Conservation (phyloP, 2,329 filamentous ascomycete genomes). For the Epichloe bromicola region DNA sequence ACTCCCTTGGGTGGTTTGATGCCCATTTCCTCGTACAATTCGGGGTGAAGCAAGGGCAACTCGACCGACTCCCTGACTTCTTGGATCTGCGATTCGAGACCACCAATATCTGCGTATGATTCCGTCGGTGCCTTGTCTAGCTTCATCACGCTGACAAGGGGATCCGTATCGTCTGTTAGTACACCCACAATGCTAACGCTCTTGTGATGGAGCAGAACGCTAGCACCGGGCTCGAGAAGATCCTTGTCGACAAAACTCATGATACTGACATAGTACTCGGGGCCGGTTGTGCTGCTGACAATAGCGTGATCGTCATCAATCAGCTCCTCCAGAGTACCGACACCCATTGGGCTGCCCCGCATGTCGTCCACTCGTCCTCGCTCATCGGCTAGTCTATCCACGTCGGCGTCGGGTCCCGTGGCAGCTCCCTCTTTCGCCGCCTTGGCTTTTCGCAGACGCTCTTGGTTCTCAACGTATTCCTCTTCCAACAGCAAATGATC, state of each 20-base stretch:
- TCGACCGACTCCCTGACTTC: constrained; percentile 98
- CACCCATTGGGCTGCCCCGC: constrained; percentile 96
- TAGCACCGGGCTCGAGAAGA: constrained; percentile 87
- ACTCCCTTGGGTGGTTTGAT: constrained; percentile 99
- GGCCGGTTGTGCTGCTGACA: constrained; percentile 91
- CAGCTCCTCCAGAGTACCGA: constrained; percentile 94
- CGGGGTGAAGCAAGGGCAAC: constrained; percentile 83
- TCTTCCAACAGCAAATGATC: constrained; percentile 94
- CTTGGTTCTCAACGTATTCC: constrained; percentile 98
- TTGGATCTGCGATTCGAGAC: constrained; percentile 88
- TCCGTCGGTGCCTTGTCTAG: constrained; percentile 97
- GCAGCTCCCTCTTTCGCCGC: constrained; percentile 56
- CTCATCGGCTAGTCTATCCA: constrained; percentile 86
- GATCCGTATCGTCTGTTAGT: constrained; percentile 89
- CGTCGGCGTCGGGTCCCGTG: constrained; percentile 56
- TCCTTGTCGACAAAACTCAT: constrained; percentile 99
- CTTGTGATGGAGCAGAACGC: constrained; percentile 92
- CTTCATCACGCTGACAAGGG: constrained; percentile 96
- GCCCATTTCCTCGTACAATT: constrained; percentile 99
- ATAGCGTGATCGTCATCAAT: constrained; percentile 99
- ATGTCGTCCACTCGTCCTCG: constrained; percentile 92
- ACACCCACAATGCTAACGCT: constrained; percentile 96
- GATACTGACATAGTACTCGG: constrained; percentile 98
- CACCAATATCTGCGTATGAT: constrained; percentile 97
- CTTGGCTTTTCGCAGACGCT: constrained; percentile 87